Evolutionary conservation across 495 filamentous ascomycete species (phyloP).

Genomic region (Xylaria grammica): DNA sequence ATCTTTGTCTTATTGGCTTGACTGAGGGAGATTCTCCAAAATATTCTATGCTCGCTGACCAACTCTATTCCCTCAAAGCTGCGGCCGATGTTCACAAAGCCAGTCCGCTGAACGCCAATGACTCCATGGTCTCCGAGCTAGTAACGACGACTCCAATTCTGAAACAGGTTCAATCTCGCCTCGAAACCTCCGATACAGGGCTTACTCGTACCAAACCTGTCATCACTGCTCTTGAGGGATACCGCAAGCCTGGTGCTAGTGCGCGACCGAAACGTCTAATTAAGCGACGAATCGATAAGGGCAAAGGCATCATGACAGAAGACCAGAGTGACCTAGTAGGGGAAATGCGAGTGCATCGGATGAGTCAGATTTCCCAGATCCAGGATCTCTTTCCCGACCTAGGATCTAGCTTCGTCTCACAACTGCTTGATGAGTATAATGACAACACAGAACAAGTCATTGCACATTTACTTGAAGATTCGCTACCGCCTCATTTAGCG

Average conservation of each 20-base stretch:
- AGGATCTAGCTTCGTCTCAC: constrained; percentile 79
- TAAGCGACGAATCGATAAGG: constrained; percentile 64
- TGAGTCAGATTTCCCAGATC: constrained; percentile 83
- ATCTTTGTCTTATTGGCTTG: constrained; percentile 72
- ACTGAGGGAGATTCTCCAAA: constrained; percentile 69
- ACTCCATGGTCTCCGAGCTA: constrained; percentile 64
- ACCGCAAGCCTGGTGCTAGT: constrained; percentile 59
- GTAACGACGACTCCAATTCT: constrained; percentile 65
- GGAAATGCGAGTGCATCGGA: constrained; percentile 75
- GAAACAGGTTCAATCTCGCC: constrained; percentile 51
- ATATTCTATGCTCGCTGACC: constrained; percentile 74
- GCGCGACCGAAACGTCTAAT: constrained; percentile 57
- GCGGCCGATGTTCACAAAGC: constrained; percentile 63
- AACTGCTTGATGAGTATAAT: constrained; percentile 77
- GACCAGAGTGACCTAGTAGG: constrained; percentile 51
- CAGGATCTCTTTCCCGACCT: constrained; percentile 94
- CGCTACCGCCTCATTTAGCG: constrained; percentile 68
- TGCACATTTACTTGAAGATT: constrained; percentile 82
- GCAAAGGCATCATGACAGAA: constrained; percentile 62
- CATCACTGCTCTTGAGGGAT: constrained; percentile 54
- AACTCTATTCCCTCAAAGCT: constrained; percentile 78
- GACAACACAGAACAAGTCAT: constrained; percentile 81
- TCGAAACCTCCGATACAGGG: constrained; percentile 44
- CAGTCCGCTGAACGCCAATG: constrained; percentile 54
- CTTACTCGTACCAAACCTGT: constrained; percentile 64